Conservation (phyloP, 805 yeast genomes). For the Ogataea chonburiensis region DNA sequence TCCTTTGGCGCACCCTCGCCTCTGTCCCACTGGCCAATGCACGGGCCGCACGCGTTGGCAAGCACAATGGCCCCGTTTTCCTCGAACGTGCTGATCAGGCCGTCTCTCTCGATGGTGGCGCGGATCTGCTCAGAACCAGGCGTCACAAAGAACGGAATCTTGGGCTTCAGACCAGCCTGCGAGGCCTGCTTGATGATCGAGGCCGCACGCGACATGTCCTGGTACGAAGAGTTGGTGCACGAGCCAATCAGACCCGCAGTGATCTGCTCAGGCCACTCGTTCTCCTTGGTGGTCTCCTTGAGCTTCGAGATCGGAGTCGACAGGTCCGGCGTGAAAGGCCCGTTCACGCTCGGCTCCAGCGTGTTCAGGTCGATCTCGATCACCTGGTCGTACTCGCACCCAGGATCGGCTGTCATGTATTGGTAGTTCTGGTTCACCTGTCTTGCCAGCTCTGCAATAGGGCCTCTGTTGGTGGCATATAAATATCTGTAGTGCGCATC, state of each 20-base stretch:
- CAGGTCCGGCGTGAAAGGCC: slow-evolving; percentile 98
- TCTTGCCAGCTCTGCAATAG: slow-evolving; percentile 79
- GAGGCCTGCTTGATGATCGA: slow-evolving; percentile 91
- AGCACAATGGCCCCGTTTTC: slow-evolving; percentile 92
- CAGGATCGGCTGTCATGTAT: slow-evolving; percentile 82
- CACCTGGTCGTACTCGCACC: slow-evolving; percentile 90
- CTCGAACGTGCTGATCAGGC: slow-evolving; percentile 82
- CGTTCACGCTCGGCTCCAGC: slow-evolving; percentile 94
- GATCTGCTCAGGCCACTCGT: slow-evolving; percentile 91
- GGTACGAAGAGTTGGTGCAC: slow-evolving; percentile 97
- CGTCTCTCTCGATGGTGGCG: slow-evolving; percentile 97
- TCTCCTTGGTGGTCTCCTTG: slow-evolving; percentile 76
- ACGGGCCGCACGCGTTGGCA: slow-evolving; percentile 99
- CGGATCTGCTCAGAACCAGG: slow-evolving; percentile 99
- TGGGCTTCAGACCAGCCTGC: slow-evolving; percentile 85
- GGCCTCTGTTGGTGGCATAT: slow-evolving; percentile 79
- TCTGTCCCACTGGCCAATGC: slow-evolving; percentile 99
- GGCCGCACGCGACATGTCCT: slow-evolving; percentile 97
- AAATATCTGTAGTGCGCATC: slow-evolving; percentile 84
- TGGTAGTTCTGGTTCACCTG: slow-evolving; percentile 60
- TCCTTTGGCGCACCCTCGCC: slow-evolving; percentile 82
- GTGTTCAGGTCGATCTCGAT: slow-evolving; percentile 86
- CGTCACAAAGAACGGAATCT: slow-evolving; percentile 88
- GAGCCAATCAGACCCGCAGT: slow-evolving; percentile 97
- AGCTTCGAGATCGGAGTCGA: slow-evolving; percentile 91